phyloP scores from a whole-genome alignment of 1,139 yeast species.

The Suhomyces coccinellae region DNA sequence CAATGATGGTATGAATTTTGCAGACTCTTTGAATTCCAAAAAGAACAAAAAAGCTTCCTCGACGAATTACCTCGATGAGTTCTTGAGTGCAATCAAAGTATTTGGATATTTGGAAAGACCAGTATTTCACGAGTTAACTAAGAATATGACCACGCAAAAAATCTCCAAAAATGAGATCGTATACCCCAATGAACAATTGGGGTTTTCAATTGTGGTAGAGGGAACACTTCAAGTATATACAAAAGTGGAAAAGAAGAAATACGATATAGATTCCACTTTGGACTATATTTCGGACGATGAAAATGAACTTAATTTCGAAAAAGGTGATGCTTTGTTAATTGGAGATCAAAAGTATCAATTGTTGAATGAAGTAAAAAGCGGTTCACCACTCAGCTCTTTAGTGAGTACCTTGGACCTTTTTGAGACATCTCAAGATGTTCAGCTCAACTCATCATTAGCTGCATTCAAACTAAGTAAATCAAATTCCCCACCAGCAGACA shows the following conservation, averaged over 20 bases:
- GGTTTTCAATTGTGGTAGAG: constrained; percentile 92
- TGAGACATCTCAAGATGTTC: constrained; percentile 12
- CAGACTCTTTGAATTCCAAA: constrained; percentile 22
- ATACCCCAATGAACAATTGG: constrained; percentile 65
- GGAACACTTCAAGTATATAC: constrained; percentile 84
- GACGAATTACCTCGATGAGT: constrained; percentile 74
- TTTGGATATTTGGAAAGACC: constrained; percentile 90
- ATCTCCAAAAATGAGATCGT: constrained; percentile 75
- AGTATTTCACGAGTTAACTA: constrained; percentile 90
- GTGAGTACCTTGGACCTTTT: constrained; percentile 73
- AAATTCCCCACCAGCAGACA: not conserved
- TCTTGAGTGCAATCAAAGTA: constrained; percentile 84
- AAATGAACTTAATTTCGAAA: constrained; percentile 29
- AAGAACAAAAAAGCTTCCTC: constrained; percentile 31
- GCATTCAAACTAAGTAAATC: constrained; percentile 19
- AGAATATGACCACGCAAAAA: constrained; percentile 88
- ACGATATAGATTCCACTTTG: constrained; percentile 9
- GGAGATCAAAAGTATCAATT: constrained; percentile 67
- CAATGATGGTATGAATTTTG: constrained; percentile 13
- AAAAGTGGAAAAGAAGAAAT: constrained; percentile 38
- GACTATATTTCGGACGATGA: constrained; percentile 15
- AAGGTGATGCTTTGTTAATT: constrained; percentile 44
- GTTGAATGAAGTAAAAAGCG: constrained; percentile 81
- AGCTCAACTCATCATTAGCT: constrained; percentile 35
- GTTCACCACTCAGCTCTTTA: constrained; percentile 81